phyloP scores from a whole-genome alignment of 2,329 filamentous ascomycete genomes.

The Pseudogymnoascus sp. region DNA sequence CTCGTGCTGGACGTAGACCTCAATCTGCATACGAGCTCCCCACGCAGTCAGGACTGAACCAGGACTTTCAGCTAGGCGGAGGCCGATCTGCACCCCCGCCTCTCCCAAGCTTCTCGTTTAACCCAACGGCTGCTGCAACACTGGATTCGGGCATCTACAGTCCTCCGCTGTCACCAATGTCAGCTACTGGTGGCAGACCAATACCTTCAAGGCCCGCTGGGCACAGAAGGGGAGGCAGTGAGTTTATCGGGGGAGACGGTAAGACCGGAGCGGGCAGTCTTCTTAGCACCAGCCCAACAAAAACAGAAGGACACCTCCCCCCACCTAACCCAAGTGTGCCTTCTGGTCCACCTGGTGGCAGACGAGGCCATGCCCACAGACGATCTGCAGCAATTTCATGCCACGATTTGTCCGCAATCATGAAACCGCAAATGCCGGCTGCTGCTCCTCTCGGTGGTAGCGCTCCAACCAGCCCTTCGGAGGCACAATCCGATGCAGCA shows the following conservation, averaged over 20 bases:
- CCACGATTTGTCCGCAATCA: slow-evolving; percentile 66
- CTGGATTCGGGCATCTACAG: slow-evolving; percentile 39
- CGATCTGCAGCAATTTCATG: slow-evolving; percentile 70
- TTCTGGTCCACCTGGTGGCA: slow-evolving; percentile 39
- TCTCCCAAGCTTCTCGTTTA: slow-evolving; percentile 28
- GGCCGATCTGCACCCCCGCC: slow-evolving; percentile 20
- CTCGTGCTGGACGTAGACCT: slow-evolving; percentile 44
- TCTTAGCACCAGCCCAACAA: slow-evolving; percentile 43
- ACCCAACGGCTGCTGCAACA: slow-evolving; percentile 22
- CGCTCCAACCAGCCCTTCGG: slow-evolving; percentile 38
- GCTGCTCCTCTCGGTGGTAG: slow-evolving; percentile 21
- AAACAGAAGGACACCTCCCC: slow-evolving; percentile 51
- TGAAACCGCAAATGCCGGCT: slow-evolving; percentile 37
- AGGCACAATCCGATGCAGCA: slow-evolving; percentile 25
- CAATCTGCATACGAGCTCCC: slow-evolving; percentile 31
- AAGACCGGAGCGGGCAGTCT: slow-evolving; percentile 31
- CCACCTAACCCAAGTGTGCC: slow-evolving; percentile 39
- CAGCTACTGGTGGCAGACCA: slow-evolving; percentile 24
- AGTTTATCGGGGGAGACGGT: slow-evolving; percentile 71
- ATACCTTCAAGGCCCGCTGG: slow-evolving; percentile 48
- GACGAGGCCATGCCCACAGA: slow-evolving; percentile 69
- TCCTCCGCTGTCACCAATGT: slow-evolving; percentile 48
- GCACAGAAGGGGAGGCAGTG: slow-evolving; percentile 72
- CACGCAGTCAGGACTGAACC: slow-evolving; percentile 2
- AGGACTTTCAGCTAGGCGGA: slow-evolving; percentile 17